A percentile compares a stretch with the other conserved stretches of the same genome.
Conservation (phyloP, 306 rosid genomes). For the Corylus americana region DNA sequence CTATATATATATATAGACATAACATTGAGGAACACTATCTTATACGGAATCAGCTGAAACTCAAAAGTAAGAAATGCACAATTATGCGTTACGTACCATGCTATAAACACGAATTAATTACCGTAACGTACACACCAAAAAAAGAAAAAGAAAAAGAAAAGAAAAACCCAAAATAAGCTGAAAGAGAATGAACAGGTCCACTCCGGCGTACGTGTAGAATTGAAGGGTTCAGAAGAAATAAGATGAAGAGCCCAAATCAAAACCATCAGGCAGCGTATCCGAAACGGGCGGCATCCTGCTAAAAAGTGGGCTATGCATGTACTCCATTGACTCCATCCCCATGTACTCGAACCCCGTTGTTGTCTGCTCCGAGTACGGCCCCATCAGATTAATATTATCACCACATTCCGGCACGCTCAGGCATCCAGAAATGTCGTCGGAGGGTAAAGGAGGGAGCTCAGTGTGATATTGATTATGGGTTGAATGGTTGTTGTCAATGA, state of each 20-base stretch:
- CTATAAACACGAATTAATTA: not conserved
- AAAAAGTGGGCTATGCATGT: constrained; percentile 29
- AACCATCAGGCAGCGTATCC: constrained; percentile 31
- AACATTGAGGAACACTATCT: no score
- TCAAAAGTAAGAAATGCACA: not conserved
- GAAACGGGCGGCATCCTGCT: constrained; percentile 36
- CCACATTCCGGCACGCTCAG: constrained; percentile 5
- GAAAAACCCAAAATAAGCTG: not conserved
- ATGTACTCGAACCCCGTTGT: not conserved
- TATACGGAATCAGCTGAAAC: not conserved
- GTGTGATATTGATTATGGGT: not conserved
- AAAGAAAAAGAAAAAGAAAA: not conserved
- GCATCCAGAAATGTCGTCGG: constrained; percentile 6
- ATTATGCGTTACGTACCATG: not conserved
- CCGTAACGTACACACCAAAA: not conserved
- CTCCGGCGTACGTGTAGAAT: not conserved
- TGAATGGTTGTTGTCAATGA: not conserved
- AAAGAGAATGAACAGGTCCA: not conserved
- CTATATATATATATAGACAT: no score
- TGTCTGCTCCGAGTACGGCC: constrained; percentile 24
- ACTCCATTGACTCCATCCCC: constrained; percentile 18
- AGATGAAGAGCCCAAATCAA: constrained; percentile 33
- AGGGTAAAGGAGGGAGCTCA: constrained; percentile 60
- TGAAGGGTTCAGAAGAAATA: constrained; percentile 24
- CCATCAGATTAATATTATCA: constrained; percentile 12